A percentile compares a stretch with the other conserved stretches of the same genome.
These are phyloP conservation scores for Septoria linicola DNA, from an alignment of 2,329 filamentous ascomycete genomes.

Conservation along the genomic window DNA sequence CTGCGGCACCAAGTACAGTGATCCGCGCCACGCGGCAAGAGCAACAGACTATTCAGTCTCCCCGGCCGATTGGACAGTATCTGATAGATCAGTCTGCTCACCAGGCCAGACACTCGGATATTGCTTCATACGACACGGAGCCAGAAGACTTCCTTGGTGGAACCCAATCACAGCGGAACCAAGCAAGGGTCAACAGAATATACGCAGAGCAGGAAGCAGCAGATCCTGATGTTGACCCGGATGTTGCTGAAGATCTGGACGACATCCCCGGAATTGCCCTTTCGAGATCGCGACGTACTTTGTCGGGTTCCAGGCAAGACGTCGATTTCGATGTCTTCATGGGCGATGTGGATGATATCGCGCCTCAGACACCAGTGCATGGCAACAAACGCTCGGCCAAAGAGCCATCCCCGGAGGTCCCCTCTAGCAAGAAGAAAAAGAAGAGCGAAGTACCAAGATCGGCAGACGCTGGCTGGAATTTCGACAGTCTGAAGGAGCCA, in stretches of 20 bases:
- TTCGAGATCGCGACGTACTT: constrained; percentile 1
- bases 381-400: background rate
- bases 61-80: no score
- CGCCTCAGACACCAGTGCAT: background rate
- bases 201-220: constrained; percentile 8
- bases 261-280: no score
- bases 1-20: background rate
- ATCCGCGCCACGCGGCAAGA: background rate
- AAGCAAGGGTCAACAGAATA: constrained; percentile 2
- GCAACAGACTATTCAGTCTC: background rate
- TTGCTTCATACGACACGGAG: no score
- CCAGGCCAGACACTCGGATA: background rate
- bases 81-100: background rate
- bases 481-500: background rate
- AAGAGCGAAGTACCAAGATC: background rate
- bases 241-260: background rate
- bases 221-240: constrained; percentile 1
- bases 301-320: constrained; percentile 2
- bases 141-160: background rate
- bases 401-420: background rate
- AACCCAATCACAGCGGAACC: background rate
- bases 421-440: background rate
- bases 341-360: background rate
- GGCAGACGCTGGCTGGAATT: constrained; percentile 1
- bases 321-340: background rate